These are phyloP conservation scores for Ephemerocybe angulata DNA, from an alignment of 768 basidiomycete species.

Conservation along the genomic window DNA sequence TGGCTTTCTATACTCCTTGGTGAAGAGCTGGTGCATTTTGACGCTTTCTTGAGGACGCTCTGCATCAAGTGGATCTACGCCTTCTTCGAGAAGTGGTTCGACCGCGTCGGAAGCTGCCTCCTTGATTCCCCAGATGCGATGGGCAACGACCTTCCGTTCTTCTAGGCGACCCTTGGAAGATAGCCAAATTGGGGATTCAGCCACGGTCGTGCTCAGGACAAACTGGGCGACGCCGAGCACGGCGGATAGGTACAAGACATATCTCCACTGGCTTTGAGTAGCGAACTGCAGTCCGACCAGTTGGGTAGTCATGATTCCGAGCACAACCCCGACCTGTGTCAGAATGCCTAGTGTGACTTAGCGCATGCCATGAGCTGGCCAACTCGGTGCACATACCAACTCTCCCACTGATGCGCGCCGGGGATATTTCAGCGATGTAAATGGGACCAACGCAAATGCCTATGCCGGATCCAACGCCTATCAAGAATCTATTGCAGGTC, in stretches of 20 bases:
- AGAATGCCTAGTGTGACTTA: constrained; percentile 53
- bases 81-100: constrained; percentile 40
- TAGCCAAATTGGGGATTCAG: constrained; percentile 75
- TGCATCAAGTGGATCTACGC: constrained; percentile 21
- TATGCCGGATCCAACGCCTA: constrained; percentile 69
- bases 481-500: constrained; percentile 44
- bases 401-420: constrained; percentile 67
- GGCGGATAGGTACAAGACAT: constrained; percentile 63
- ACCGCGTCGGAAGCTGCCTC: constrained; percentile 9
- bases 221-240: constrained; percentile 55
- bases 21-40: constrained; percentile 51
- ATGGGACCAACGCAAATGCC: constrained; percentile 80
- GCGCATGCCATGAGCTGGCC: background rate
- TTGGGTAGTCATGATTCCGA: constrained; percentile 88
- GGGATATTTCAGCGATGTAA: constrained; percentile 83
- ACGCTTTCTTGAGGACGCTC: constrained; percentile 29
- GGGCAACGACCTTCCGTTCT: constrained; percentile 44
- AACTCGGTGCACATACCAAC: constrained; percentile 47
- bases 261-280: constrained; percentile 66
- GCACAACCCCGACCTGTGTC: constrained; percentile 78
- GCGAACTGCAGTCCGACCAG: constrained; percentile 67
- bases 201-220: constrained; percentile 47
- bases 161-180: constrained; percentile 44
- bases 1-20: constrained; percentile 56
- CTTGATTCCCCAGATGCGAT: constrained; percentile 50